Conservation (phyloP, 495 filamentous ascomycete species). For the Neurospora sp. region DNA sequence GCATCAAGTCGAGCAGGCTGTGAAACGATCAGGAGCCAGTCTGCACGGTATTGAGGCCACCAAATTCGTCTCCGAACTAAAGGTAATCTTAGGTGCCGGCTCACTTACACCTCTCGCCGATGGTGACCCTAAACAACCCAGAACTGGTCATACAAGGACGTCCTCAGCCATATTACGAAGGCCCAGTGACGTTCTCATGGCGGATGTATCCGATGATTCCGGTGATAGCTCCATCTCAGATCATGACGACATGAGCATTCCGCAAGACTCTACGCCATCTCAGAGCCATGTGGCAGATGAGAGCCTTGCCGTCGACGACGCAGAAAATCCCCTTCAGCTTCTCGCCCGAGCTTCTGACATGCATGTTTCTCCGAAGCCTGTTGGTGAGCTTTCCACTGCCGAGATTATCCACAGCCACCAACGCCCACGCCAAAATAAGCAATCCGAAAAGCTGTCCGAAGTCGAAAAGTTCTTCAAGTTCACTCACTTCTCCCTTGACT, state of each 20-base stretch:
- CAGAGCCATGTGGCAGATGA: slow-evolving; percentile 23
- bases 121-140: not conserved
- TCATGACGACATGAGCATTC: slow-evolving; percentile 20
- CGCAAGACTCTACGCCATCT: slow-evolving; percentile 20
- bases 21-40: slow-evolving; percentile 49
- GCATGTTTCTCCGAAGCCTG: slow-evolving; percentile 41
- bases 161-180: not conserved
- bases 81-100: slow-evolving; percentile 38
- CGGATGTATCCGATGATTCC: slow-evolving; percentile 20
- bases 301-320: slow-evolving; percentile 53
- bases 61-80: slow-evolving; percentile 45
- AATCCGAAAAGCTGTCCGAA: slow-evolving; percentile 21
- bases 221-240: slow-evolving; percentile 24
- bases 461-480: slow-evolving; percentile 50
- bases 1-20: slow-evolving; percentile 61
- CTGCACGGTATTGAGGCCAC: slow-evolving; percentile 38
- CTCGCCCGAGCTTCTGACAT: slow-evolving; percentile 62
- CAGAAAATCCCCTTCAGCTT: slow-evolving; percentile 63
- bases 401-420: slow-evolving; percentile 14
- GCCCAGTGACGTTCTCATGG: slow-evolving; percentile 13
- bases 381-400: slow-evolving; percentile 9
- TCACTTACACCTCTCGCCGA: slow-evolving; percentile 6
- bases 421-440: slow-evolving; percentile 12
- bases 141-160: not conserved
- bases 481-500: slow-evolving; percentile 48